Evolutionary conservation across 2,329 filamentous ascomycete genomes (phyloP), one percentile per base, ranked within the genome.

Genomic region (Cladosporium sp.): DNA sequence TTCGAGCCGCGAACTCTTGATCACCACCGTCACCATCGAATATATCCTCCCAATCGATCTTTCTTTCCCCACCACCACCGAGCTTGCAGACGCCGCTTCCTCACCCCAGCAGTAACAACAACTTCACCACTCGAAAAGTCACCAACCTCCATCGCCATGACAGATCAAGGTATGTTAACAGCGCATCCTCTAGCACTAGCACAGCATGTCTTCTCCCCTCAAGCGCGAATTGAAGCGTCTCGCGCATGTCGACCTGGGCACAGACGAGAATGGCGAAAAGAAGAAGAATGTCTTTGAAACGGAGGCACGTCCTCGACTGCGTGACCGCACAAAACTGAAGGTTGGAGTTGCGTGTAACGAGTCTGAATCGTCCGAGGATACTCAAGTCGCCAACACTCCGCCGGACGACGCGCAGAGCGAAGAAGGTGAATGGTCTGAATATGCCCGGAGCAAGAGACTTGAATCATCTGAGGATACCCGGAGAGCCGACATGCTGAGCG

Each of bases 151-250:
- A 20, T 19, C 25, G 45, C 20, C 39, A 55, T 55, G 51, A 25
- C 51, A 13, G 51, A 55, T 19, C n/a, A 15, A 42, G 51, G 51
- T 55, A 55, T n/a, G 51, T 55, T 45, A n/a, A 8, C 51, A 55
- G 17, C n/a, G 20, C 47, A 50, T 50, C 45, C 28, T 4, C 28
- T 45, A 45, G 42, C 28, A 32, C 28, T 10, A 32, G 28, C 42
- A 45, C 22, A 32, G 45, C 45, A 48, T 48, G 45, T 19, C 45
- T 48, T 48, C 44, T 19, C 15, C 17, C 28, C 28, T 48, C 17
- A 13, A 7, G 17, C 45, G 17, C 45, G 45, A 48, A 25, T 3
- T 15, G 19, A 20, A 13, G 10, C 28, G n/a, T 6, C 45, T 48
- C 15, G 17, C n/a, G 22, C n/a, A 19, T 10, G 28, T 48, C 42